Conservation (phyloP, 2,329 filamentous ascomycete genomes). For the Capronia epimyces region DNA sequence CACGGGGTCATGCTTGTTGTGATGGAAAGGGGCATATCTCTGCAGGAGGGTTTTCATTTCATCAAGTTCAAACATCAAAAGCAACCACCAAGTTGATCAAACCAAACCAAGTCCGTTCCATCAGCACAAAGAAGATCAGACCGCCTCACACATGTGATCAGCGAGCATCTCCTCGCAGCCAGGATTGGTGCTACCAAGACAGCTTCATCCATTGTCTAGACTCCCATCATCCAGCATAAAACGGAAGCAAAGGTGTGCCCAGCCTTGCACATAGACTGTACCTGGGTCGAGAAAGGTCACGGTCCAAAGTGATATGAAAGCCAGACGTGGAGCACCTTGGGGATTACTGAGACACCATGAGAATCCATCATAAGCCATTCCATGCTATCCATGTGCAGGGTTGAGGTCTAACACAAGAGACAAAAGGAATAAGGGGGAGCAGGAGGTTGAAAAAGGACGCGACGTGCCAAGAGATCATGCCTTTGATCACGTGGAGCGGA, state of each 20-base stretch:
- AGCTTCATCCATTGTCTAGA: not conserved
- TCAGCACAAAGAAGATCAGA: not conserved
- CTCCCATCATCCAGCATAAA: not conserved
- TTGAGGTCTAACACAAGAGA: not conserved
- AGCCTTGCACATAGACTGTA: too few relatives aligned
- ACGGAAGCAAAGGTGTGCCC: too few relatives aligned
- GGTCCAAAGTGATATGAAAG: too few relatives aligned
- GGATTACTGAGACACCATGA: too few relatives aligned
- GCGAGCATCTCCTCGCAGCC: not conserved
- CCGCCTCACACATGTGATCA: not conserved
- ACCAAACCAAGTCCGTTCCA: not conserved
- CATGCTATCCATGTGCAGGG: not conserved
- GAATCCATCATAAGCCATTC: too few relatives aligned
- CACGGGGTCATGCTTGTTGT: not conserved
- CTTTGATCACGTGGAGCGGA: not conserved
- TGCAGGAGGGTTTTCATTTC: not conserved
- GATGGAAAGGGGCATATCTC: not conserved
- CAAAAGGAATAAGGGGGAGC: not conserved
- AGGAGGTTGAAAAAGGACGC: constrained; percentile 11
- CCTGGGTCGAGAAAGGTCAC: too few relatives aligned
- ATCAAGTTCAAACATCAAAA: not conserved
- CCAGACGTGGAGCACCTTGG: too few relatives aligned
- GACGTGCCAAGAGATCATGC: constrained; percentile 2
- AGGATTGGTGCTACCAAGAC: not conserved
- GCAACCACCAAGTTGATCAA: not conserved